phyloP scores from a whole-genome alignment of 805 yeast species.

The Schizosaccharomyces octosporus region DNA sequence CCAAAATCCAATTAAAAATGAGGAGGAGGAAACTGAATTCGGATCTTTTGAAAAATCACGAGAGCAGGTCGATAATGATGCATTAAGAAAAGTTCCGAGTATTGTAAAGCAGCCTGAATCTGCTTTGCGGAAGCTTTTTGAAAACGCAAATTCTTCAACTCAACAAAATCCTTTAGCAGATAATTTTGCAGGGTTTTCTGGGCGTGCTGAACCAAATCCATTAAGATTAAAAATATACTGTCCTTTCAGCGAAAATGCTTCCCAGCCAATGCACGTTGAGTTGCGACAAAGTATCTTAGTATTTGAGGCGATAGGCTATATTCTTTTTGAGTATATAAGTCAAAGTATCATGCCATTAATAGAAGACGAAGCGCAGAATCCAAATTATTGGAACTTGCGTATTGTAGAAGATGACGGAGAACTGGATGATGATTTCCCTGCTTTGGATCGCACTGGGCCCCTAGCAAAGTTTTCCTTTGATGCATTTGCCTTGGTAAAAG shows the following conservation, averaged over 20 bases:
- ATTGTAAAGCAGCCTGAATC: background rate
- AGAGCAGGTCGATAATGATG: no score
- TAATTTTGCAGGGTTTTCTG: slow-evolving; percentile 15
- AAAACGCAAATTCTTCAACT: background rate
- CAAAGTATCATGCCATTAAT: slow-evolving; percentile 11
- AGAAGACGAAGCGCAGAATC: slow-evolving; percentile 18
- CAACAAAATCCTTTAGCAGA: background rate
- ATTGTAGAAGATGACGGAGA: slow-evolving; percentile 84
- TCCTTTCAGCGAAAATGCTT: slow-evolving; percentile 13
- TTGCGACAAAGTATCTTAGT: slow-evolving; percentile 21
- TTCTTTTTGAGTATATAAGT: slow-evolving; percentile 17
- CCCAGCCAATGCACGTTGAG: slow-evolving; percentile 12
- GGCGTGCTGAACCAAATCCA: slow-evolving; percentile 14
- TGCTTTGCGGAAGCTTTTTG: background rate
- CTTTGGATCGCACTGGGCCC: slow-evolving; percentile 42
- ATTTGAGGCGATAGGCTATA: slow-evolving; percentile 31
- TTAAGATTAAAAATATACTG: slow-evolving; percentile 14
- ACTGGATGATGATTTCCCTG: slow-evolving; percentile 74
- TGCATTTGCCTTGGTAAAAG: slow-evolving; percentile 55
- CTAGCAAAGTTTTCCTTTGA: slow-evolving; percentile 53
- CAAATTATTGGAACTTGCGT: slow-evolving; percentile 52
- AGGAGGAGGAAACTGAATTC: no score
- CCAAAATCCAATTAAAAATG: no score
- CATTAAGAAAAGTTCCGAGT: background rate
- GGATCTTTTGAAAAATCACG: no score